phyloP scores from a whole-genome alignment of 2,329 filamentous ascomycete species.

The Colletotrichum sp. region DNA sequence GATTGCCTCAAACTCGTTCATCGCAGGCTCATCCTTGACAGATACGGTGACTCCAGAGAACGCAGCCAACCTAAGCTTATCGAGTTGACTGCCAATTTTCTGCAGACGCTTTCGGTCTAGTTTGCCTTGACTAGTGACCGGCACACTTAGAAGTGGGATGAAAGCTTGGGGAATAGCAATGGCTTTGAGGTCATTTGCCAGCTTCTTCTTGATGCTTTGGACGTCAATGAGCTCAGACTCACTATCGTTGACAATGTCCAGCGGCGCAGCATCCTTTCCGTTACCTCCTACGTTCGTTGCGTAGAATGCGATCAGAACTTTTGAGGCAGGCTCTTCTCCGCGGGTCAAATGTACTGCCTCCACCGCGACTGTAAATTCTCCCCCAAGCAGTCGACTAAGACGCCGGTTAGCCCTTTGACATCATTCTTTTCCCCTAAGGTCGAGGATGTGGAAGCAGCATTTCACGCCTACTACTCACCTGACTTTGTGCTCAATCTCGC shows the following conservation, averaged over 20 bases:
- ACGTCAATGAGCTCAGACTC: neutral
- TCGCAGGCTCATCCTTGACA: neutral
- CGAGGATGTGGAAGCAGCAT: neutral
- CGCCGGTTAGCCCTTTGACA: neutral
- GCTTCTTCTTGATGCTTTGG: neutral
- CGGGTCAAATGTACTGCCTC: neutral
- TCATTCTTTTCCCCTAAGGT: neutral
- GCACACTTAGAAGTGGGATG: neutral
- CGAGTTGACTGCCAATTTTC: neutral
- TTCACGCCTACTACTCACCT: neutral
- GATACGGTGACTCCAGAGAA: neutral
- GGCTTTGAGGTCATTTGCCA: neutral
- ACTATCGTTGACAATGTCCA: neutral
- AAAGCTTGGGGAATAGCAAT: neutral
- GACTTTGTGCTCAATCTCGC: constrained; percentile 22
- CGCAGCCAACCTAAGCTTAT: neutral
- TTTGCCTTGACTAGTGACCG: neutral
- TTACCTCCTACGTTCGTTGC: neutral
- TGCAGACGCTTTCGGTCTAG: neutral
- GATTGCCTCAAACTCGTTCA: neutral
- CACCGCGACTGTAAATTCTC: neutral
- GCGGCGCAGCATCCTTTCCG: neutral
- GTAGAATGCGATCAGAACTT: neutral
- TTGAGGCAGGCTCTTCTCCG: neutral
- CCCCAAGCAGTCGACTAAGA: neutral